phyloP scores from a whole-genome alignment of 495 filamentous ascomycete genomes.

The Lepraria neglecta region DNA sequence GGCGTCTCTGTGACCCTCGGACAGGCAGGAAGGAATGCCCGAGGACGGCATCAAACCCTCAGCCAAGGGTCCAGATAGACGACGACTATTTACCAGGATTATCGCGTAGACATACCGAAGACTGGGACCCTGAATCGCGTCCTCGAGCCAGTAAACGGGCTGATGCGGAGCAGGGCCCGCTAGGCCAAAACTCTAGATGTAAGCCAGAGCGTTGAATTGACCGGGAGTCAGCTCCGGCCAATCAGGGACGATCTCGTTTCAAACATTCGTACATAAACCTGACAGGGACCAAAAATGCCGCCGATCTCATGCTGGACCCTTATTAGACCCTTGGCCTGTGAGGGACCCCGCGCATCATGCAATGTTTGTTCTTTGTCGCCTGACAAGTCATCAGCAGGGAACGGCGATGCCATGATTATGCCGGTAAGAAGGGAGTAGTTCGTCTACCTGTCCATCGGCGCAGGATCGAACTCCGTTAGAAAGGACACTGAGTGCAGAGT shows the following conservation, averaged over 20 bases:
- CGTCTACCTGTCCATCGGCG: no score
- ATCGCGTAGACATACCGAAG: background rate
- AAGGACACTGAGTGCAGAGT: no score
- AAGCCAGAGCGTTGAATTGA: background rate
- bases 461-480: no score
- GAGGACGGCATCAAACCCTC: background rate
- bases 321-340: no score
- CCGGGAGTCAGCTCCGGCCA: background rate
- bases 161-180: conserved; percentile 5
- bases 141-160: background rate
- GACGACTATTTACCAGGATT: background rate
- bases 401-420: no score
- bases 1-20: no score
- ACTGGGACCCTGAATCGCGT: background rate
- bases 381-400: no score
- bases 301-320: background rate
- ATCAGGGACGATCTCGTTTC: background rate
- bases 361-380: no score
- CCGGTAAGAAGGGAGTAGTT: no score
- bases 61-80: background rate
- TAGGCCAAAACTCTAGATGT: background rate
- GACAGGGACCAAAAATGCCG: background rate
- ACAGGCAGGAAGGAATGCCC: no score
- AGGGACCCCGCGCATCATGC: no score
- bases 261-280: background rate